Evolutionary conservation across 805 yeast genomes (phyloP), one percentile per base, ranked within the genome.

Genomic region (Nakazawaea wyomingensis): DNA sequence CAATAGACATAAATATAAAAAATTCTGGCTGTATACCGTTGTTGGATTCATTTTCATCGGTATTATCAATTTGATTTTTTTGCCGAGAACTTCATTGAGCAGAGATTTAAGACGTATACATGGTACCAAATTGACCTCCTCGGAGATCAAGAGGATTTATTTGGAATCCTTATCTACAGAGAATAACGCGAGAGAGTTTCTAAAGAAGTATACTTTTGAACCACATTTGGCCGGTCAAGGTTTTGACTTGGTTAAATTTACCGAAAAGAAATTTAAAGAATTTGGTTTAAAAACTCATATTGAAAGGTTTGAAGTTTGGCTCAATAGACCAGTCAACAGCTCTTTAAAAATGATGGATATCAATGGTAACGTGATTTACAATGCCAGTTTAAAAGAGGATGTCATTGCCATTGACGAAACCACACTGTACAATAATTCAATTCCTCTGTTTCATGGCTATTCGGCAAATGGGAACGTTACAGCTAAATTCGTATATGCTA

Each of bases 1-100:
- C n/a, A n/a, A 29, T 5, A 38, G 41, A 31, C 41, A 32, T 18
- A 39, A 39, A 24, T 21, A 10, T n/a, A 60, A 59, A 37, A 49
- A 73, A 41, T 70, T 79, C 44, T 60, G 72, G 58, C 64, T 71
- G 50, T 68, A 71, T 47, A 62, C 71, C 37, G 55, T 66, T 0
- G 55, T 77, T 18, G 85, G 86, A 1, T 47, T 78, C 2, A 41
- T 70, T 2, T 76, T 79, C 37, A 61, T 79, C 28, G 54, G 77
- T 13, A 66, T 74, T 2, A 78, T 85, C 55, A 76, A 85, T 32
- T 65, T 86, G 39, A 76, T 82, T 0, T 89, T 89, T 57, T 66
- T 88, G 13, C 96, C 96, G 2, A 62, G 96, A 45, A 86, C 97
- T 1, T 85, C 96, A 2, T 65, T 87, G 16, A 78, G 84, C 39